Base-by-base conservation (phyloP, 768 basidiomycete species). In the Chlorophyllum brunneum region DNA sequence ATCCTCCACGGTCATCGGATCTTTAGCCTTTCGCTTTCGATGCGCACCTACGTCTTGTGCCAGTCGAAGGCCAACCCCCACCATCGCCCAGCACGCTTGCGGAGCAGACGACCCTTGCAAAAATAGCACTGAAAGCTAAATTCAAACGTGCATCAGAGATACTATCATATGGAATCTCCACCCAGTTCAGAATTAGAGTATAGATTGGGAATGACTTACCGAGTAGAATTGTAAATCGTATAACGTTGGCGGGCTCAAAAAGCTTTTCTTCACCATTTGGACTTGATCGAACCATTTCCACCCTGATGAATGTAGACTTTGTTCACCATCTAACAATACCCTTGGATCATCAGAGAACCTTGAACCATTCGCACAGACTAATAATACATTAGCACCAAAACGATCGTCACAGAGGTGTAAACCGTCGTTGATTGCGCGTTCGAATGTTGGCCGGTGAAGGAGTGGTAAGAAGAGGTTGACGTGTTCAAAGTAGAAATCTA, bases 11-110 rank as follows among this genome's bases (percentile, higher is more conserved):
- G 76, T 77, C 31, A 72, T 66, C 6, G 63, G 62, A 54, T 60
- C 58, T 20, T 55, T 65, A 23, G 65, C 57, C 1, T 63, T 55
- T 51, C 72, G 76, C 31, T 76, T 61, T 23, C 76, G 60, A 65
- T 93, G 92, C 0, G 82, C 86, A 18, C 92, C 83, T 11, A 90
- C 82, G 58, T 94, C 90, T 62, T 91, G 85, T 0, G 85, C 82
- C 24, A 86, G 67, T 3, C 89, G 81, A 33, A 92, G 75, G 22
- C 86, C 86, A 34, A 89, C 74, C 3, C 87, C 86, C 26, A 83
- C 75, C 44, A 86, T 65, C 2, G 79, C 80, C 89, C 89, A 91
- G 51, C 76, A 79, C 9, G 79, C 75, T 48, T 85, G 83, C 2
- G 82, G 83, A 0, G 79, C 76, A 0, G 79, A 80, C 0, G 79